Conservation (phyloP, 2,329 filamentous ascomycete genomes). For the Pestalotiopsis sp. region DNA sequence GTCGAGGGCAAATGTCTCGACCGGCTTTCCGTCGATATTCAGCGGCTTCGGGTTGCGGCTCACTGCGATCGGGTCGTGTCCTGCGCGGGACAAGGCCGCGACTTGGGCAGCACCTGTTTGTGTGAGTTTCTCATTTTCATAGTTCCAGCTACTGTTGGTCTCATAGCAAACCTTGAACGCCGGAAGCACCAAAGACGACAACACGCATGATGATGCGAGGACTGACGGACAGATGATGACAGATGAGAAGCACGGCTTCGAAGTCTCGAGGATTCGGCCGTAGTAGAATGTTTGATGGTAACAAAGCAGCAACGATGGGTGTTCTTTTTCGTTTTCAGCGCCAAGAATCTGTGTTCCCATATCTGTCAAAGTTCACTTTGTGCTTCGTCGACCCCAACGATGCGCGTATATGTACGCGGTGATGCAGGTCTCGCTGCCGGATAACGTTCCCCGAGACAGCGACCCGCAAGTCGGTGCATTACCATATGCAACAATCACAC, state of each 20-base stretch:
- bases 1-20: slow-evolving; percentile 22
- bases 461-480: too few relatives aligned
- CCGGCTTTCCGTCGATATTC: slow-evolving; percentile 19
- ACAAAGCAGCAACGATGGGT: neutral
- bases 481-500: too few relatives aligned
- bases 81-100: slow-evolving; percentile 23
- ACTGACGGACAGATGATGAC: too few relatives aligned
- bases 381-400: neutral
- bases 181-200: slow-evolving; percentile 31
- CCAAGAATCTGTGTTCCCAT: neutral
- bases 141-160: neutral
- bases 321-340: neutral
- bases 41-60: slow-evolving; percentile 25
- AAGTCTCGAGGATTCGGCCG: too few relatives aligned
- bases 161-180: slow-evolving; percentile 23
- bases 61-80: slow-evolving; percentile 28
- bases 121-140: neutral
- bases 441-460: neutral
- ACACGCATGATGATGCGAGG: slow-evolving; percentile 23
- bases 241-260: too few relatives aligned
- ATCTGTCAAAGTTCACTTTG: neutral
- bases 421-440: neutral
- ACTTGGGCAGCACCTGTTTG: slow-evolving; percentile 25
- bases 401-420: too few relatives aligned
- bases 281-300: neutral